Conservation (phyloP, 2,329 filamentous ascomycete species). For the Magnaporthiopsis rhizophila region DNA sequence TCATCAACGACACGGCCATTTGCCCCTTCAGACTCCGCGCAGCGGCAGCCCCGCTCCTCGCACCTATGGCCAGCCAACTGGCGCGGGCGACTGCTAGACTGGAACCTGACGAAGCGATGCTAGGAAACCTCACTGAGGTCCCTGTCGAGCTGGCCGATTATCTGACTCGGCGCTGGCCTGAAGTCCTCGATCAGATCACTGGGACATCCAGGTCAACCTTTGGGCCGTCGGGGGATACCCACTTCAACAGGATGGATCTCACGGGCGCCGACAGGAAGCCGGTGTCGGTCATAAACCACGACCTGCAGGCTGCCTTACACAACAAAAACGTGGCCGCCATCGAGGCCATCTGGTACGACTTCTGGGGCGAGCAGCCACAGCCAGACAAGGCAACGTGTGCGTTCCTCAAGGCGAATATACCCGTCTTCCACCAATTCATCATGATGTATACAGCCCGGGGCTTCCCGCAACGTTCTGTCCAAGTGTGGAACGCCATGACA, state of each 20-base stretch:
- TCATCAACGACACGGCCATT: conserved; percentile 26
- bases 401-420: conserved; percentile 11
- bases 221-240: conserved; percentile 4
- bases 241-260: conserved; percentile 20
- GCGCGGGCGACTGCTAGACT: neutral
- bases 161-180: neutral
- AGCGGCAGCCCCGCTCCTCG: conserved; percentile 5
- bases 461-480: conserved; percentile 20
- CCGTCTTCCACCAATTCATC: conserved; percentile 27
- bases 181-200: neutral
- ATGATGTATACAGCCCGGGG: conserved; percentile 23
- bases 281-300: neutral
- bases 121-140: neutral
- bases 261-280: conserved; percentile 4
- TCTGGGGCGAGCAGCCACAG: neutral
- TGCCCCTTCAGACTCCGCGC: conserved; percentile 1
- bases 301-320: neutral
- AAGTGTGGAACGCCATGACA: conserved; percentile 34
- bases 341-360: conserved; percentile 3
- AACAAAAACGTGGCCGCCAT: neutral
- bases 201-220: neutral
- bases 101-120: neutral
- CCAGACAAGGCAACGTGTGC: neutral
- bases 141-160: neutral
- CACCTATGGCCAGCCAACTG: neutral